Conservation (phyloP, 345 rosid species). For the Pseudoturritis turrita region DNA sequence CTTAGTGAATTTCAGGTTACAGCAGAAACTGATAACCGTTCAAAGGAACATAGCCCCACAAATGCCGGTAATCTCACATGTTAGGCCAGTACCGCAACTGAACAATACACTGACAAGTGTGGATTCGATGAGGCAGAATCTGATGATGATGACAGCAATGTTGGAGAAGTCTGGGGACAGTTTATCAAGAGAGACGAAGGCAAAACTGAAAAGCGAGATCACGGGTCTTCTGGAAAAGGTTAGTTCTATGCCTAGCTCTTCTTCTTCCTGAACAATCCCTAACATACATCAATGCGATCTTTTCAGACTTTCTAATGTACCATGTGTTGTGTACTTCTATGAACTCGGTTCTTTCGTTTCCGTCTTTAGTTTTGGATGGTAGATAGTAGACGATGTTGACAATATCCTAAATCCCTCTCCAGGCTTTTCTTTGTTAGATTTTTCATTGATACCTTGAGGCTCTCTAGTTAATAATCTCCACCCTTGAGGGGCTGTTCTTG, state of each 20-base stretch:
- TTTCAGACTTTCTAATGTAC: constrained; percentile 8
- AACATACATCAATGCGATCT: not conserved
- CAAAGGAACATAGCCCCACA: constrained; percentile 21
- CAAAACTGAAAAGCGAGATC: constrained; percentile 69
- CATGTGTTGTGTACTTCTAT: constrained; percentile 8
- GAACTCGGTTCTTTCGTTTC: constrained; percentile 4
- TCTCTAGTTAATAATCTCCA: not conserved
- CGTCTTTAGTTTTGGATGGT: constrained; percentile 6
- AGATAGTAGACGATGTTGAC: constrained; percentile 1
- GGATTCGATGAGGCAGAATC: constrained; percentile 70
- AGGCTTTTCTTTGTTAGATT: not conserved
- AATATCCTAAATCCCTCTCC: not conserved
- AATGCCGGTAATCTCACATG: constrained; percentile 31
- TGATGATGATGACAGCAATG: constrained; percentile 89
- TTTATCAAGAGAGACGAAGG: constrained; percentile 73
- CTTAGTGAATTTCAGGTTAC: constrained; percentile 43
- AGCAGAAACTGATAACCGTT: constrained; percentile 26
- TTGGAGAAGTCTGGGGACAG: constrained; percentile 73
- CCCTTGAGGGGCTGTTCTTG: not conserved
- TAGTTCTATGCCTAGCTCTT: constrained; percentile 55
- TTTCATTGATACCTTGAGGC: not conserved
- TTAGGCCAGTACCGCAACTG: constrained; percentile 26
- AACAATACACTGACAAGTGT: constrained; percentile 46
- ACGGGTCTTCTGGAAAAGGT: constrained; percentile 68
- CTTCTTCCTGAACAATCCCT: constrained; percentile 36